phyloP scores from a whole-genome alignment of 1,284 basidiomycete species.

The Ustilago bromivora region DNA sequence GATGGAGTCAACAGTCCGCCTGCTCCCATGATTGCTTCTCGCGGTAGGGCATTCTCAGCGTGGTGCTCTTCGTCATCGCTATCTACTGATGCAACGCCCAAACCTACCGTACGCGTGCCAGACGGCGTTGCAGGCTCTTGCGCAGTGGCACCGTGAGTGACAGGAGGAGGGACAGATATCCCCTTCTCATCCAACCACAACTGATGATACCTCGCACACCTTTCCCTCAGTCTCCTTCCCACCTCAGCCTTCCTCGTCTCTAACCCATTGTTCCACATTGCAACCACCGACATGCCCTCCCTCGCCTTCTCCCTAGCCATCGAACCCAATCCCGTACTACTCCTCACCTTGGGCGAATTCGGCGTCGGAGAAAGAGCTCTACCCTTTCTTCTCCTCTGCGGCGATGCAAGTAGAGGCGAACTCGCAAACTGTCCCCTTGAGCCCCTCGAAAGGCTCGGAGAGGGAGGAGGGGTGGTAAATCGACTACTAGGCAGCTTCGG shows the following conservation, averaged over 20 bases:
- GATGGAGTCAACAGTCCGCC: slow-evolving; percentile 45
- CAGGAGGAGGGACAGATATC: slow-evolving; percentile 21
- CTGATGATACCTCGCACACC: slow-evolving; percentile 50
- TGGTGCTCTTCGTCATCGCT: slow-evolving; percentile 82
- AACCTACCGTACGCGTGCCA: slow-evolving; percentile 7
- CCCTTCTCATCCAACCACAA: slow-evolving; percentile 49
- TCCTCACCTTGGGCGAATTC: slow-evolving; percentile 22
- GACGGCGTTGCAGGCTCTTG: slow-evolving; percentile 26
- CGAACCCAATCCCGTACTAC: slow-evolving; percentile 6
- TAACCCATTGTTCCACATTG: slow-evolving; percentile 66
- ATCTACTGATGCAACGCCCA: slow-evolving; percentile 74
- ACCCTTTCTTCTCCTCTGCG: slow-evolving; percentile 1
- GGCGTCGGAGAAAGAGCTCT: slow-evolving; percentile 8
- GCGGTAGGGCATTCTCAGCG: slow-evolving; percentile 74
- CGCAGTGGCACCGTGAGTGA: neutral
- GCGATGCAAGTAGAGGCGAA: slow-evolving; percentile 28
- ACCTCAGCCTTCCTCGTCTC: slow-evolving; percentile 62
- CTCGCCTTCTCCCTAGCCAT: slow-evolving; percentile 29
- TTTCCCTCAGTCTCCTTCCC: slow-evolving; percentile 38
- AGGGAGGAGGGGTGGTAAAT: slow-evolving; percentile 27
- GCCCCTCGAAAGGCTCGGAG: neutral
- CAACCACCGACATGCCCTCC: slow-evolving; percentile 60
- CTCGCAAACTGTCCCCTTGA: neutral
- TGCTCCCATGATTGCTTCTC: slow-evolving; percentile 75
- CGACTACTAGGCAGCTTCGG: slow-evolving; percentile 33